Evolutionary conservation across 768 basidiomycete species (phyloP), one percentile per base, ranked within the genome.

Genomic region (Boletus speciosus): DNA sequence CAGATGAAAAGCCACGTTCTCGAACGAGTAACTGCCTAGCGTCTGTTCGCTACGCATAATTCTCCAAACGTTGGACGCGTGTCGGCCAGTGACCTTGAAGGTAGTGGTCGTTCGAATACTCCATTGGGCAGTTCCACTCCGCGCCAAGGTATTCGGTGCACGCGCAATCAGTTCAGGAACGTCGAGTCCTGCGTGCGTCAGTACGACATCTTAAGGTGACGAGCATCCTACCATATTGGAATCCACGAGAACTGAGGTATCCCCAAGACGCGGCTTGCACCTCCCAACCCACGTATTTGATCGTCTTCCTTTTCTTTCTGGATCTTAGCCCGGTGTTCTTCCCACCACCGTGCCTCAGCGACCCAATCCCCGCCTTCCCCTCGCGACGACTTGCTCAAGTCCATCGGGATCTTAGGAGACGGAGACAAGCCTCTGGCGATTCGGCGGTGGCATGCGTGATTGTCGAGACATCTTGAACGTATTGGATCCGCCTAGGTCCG

Each of bases 31-130:
- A 55, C 81, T 84, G 35, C 78, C 81, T 50, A 98, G 71, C 19
- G 78, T 83, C 55, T 85, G 81, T 61, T 98, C 96, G 1, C 84
- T 82, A 34, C 93, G 85, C 81, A 98, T 90, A 48, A 98, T 82
- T 51, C 94, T 78, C 94, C 94, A 98, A 14, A 92, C 71, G 61
- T 98, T 97, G 44, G 98, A 75, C 34, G 96, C 88, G 66, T 99
- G 95, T 16, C 97, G 79, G 0, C 97, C 97, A 21, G 80, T 76
- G 37, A 94, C 85, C 57, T 84, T 86, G 70, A 99, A 88, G 2
- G 86, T 90, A 2, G 93, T 88, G 3, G 85, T 84, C 57, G 88
- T 86, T 46, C 81, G 79, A 49, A 78, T 69, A 8, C 81, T 83
- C 89, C 93, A 97, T 59, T 83, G 78, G 50, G 87, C 83, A 40